A percentile compares a stretch with the other conserved stretches of the same genome.
Evolutionary conservation across 345 rosid genomes (phyloP).

Genomic region (Passiflora organensis): DNA sequence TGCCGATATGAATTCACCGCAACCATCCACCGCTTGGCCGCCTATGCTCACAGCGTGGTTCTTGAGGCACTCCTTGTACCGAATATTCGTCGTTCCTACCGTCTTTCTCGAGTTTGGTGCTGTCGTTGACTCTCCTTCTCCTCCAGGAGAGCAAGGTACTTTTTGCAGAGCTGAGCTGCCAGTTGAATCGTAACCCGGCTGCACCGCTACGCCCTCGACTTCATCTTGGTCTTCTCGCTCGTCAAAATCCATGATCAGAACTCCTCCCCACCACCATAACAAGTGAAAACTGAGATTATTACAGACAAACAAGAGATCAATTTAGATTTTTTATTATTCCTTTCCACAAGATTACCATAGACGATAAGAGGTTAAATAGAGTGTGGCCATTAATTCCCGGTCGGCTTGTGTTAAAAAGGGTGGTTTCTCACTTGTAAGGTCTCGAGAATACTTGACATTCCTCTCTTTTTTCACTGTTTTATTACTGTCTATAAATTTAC

Average conservation of each 20-base stretch:
- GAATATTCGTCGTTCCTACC: neutral
- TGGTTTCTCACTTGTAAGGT: constrained; percentile 35
- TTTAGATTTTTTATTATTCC: neutral
- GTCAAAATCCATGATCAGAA: constrained; percentile 52
- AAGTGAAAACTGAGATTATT: neutral
- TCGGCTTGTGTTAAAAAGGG: constrained; percentile 25
- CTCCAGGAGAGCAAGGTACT: constrained; percentile 29
- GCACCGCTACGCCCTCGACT: constrained; percentile 45
- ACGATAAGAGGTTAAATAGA: constrained; percentile 50
- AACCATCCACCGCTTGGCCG: constrained; percentile 90
- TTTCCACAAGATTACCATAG: constrained; percentile 10
- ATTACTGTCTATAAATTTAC: too few species aligned
- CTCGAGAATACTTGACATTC: too few species aligned
- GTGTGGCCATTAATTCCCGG: constrained; percentile 65
- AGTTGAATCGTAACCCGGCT: constrained; percentile 39
- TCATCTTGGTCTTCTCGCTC: constrained; percentile 71
- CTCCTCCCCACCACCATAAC: constrained; percentile 1
- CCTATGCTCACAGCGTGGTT: constrained; percentile 85
- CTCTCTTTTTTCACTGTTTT: too few species aligned
- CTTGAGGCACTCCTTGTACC: constrained; percentile 87
- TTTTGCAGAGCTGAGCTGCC: constrained; percentile 23
- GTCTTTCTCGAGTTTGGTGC: constrained; percentile 18
- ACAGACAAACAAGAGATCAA: neutral
- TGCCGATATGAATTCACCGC: constrained; percentile 83
- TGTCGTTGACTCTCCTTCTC: constrained; percentile 15